Conservation (phyloP, 1,139 yeast genomes). For the Starmera stellimalicola region DNA sequence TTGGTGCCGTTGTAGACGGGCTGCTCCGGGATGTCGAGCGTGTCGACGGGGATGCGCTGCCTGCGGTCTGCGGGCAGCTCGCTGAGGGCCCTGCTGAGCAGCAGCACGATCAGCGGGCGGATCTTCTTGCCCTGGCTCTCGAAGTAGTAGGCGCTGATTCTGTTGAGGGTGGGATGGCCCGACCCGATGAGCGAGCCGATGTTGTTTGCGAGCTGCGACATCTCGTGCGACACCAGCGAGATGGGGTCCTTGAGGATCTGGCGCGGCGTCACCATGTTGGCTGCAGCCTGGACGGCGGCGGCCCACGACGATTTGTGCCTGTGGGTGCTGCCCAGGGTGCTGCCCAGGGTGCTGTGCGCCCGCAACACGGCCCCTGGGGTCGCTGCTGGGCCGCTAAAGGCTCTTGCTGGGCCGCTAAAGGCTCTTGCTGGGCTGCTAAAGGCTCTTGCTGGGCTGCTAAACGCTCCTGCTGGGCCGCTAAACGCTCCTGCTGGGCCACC, state of each 20-base stretch:
- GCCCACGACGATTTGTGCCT: conserved; percentile 41
- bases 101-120: conserved; percentile 79
- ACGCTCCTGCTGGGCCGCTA: too few species aligned
- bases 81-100: conserved; percentile 74
- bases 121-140: conserved; percentile 96
- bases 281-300: conserved; percentile 71
- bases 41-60: conserved; percentile 52
- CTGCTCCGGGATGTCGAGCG: conserved; percentile 55
- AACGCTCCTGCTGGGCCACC: too few species aligned
- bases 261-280: conserved; percentile 69
- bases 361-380: too few species aligned
- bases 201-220: conserved; percentile 81
- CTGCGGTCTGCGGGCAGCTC: conserved; percentile 67
- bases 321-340: too few species aligned
- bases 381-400: too few species aligned
- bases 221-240: conserved; percentile 87
- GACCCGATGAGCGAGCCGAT: conserved; percentile 84
- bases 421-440: too few species aligned
- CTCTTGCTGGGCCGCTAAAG: too few species aligned
- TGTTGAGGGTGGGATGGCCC: conserved; percentile 85
- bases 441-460: too few species aligned
- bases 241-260: conserved; percentile 65
- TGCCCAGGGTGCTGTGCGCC: too few species aligned
- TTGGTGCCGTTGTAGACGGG: conserved; percentile 41
- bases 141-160: conserved; percentile 87